A percentile compares a stretch with the other conserved stretches of the same genome.
phyloP scores from a whole-genome alignment of 2,329 filamentous ascomycete species.

The Trichoderma cornu-damae region DNA sequence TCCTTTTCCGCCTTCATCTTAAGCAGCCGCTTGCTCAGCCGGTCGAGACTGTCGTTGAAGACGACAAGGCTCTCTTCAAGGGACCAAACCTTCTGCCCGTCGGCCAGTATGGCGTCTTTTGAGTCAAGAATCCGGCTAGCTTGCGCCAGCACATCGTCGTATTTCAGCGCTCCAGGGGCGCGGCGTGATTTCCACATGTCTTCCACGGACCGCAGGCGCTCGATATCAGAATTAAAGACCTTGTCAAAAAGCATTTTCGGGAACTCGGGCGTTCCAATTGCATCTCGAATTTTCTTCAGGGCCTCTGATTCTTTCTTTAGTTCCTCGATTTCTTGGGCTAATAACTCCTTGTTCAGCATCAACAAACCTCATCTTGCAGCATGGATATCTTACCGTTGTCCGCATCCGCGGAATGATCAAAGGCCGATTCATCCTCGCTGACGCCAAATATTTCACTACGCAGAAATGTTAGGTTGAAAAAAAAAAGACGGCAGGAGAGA shows the following conservation, averaged over 20 bases:
- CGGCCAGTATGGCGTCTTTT: conserved; percentile 51
- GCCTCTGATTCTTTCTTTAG: conserved; percentile 78
- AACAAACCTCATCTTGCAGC: background rate
- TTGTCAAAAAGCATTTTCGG: conserved; percentile 81
- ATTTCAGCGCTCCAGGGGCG: conserved; percentile 68
- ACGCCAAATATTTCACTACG: conserved; percentile 75
- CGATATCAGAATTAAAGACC: conserved; percentile 81
- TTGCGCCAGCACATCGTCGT: conserved; percentile 53
- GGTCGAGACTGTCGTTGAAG: conserved; percentile 76
- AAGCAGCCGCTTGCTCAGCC: conserved; percentile 69
- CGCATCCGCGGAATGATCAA: conserved; percentile 73
- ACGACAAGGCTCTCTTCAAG: conserved; percentile 77
- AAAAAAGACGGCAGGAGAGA: background rate
- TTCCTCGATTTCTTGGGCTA: conserved; percentile 76
- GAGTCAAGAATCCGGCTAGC: conserved; percentile 44
- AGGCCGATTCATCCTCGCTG: conserved; percentile 76
- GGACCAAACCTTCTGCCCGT: conserved; percentile 77
- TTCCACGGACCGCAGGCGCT: conserved; percentile 76
- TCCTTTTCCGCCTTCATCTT: conserved; percentile 51
- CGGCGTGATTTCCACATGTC: conserved; percentile 92
- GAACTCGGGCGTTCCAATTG: conserved; percentile 75
- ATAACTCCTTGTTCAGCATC: background rate
- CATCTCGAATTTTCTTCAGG: conserved; percentile 73
- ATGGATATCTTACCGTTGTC: conserved; percentile 62
- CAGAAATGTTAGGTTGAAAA: background rate